Conservation (phyloP, 306 rosid genomes). For the Alnus rubra region DNA sequence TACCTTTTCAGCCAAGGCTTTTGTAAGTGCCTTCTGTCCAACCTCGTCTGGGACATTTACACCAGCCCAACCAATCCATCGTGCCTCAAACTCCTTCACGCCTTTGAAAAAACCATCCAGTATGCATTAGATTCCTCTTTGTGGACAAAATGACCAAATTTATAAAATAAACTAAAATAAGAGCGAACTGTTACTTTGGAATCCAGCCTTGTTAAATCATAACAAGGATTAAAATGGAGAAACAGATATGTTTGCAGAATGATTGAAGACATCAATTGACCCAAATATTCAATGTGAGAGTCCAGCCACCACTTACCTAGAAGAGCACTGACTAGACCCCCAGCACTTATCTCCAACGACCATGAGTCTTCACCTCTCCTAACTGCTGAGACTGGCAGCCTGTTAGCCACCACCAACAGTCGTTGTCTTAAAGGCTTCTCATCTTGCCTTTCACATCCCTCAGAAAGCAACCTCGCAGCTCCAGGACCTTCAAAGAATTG, state of each 20-base stretch:
- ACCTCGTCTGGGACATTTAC: conserved; percentile 83
- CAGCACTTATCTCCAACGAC: conserved; percentile 87
- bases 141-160: conserved; percentile 18
- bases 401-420: conserved; percentile 88
- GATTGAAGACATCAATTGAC: conserved; percentile 4
- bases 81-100: conserved; percentile 80
- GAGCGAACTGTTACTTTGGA: neutral
- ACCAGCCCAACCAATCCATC: conserved; percentile 99
- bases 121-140: conserved; percentile 25
- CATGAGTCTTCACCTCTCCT: conserved; percentile 83
- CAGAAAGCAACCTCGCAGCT: conserved; percentile 32
- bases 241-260: neutral
- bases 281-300: neutral
- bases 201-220: conserved; percentile 12
- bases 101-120: conserved; percentile 46
- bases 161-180: neutral
- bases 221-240: conserved; percentile 15
- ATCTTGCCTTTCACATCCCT: conserved; percentile 48
- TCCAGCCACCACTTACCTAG: conserved; percentile 52
- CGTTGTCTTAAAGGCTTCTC: conserved; percentile 55
- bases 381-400: conserved; percentile 86
- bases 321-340: conserved; percentile 86
- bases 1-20: conserved; percentile 87
- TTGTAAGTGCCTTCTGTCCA: conserved; percentile 85
- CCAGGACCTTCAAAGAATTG: conserved; percentile 49